A percentile compares a stretch with the other conserved stretches of the same genome.
Conservation (phyloP, 148 eudicot species). For the Dianthus caryophyllus region DNA sequence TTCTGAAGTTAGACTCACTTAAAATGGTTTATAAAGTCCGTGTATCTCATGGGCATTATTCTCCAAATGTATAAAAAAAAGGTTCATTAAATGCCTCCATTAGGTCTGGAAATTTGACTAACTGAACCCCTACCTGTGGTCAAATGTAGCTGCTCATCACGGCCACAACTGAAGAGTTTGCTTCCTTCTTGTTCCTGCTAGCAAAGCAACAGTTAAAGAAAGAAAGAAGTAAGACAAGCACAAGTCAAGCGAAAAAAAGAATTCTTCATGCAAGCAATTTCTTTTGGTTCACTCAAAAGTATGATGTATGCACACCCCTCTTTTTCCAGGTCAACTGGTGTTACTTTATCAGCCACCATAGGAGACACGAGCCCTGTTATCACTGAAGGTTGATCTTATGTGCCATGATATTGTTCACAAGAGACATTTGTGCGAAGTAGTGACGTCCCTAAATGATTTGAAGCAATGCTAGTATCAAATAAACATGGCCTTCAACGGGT, state of each 20-base stretch:
- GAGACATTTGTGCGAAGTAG: conserved; percentile 24
- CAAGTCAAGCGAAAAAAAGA: background rate
- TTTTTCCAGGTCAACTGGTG: conserved; percentile 31
- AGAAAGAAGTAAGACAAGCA: conserved; percentile 11
- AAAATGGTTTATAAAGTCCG: too few relatives aligned
- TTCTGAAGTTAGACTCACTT: too few relatives aligned
- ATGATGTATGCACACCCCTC: conserved; percentile 21
- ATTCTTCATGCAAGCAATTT: too few relatives aligned
- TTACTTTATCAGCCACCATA: conserved; percentile 26
- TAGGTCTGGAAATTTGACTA: too few relatives aligned
- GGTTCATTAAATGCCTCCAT: too few relatives aligned
- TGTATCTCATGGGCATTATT: too few relatives aligned
- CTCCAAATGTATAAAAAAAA: too few relatives aligned
- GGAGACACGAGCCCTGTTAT: background rate
- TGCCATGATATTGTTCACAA: conserved; percentile 17
- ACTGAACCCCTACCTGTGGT: too few relatives aligned
- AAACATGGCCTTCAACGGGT: conserved; percentile 28
- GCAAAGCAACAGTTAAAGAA: conserved; percentile 15
- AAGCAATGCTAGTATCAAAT: conserved; percentile 29
- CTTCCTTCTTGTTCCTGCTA: conserved; percentile 37
- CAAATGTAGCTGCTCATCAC: conserved; percentile 18
- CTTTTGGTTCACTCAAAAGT: background rate
- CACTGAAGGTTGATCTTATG: conserved; percentile 27
- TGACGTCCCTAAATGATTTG: conserved; percentile 26
- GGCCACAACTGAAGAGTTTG: conserved; percentile 15